Percentiles rank a stretch among this genome's conserved stretches.
Conservation (phyloP, 1,139 yeast species). For the Pichia terricola region DNA sequence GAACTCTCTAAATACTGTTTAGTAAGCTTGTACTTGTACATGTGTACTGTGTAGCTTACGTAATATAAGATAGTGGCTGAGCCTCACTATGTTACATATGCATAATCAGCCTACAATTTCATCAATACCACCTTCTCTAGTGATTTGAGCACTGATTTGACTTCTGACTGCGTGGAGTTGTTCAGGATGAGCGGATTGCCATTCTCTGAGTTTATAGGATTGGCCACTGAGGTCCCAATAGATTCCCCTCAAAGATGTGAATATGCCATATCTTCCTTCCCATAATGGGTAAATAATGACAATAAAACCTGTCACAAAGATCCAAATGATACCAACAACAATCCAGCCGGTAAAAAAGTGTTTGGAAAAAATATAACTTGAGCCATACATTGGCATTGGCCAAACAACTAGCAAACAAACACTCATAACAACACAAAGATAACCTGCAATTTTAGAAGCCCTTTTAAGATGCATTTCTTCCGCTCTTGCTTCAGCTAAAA, state of each 20-base stretch:
- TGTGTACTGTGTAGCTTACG: no score
- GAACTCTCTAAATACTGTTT: no score
- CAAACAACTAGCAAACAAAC: slow-evolving; percentile 55
- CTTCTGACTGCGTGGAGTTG: slow-evolving; percentile 57
- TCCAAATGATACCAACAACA: slow-evolving; percentile 64
- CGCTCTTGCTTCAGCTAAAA: slow-evolving; percentile 29
- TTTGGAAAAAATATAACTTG: slow-evolving; percentile 59
- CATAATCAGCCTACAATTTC: background rate
- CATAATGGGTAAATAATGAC: slow-evolving; percentile 31
- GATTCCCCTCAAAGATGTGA: slow-evolving; percentile 57
- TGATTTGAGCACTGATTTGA: slow-evolving; percentile 32
- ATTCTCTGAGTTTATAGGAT: slow-evolving; percentile 53
- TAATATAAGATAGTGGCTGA: no score
- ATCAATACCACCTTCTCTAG: slow-evolving; percentile 4
- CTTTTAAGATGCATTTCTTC: slow-evolving; percentile 39
- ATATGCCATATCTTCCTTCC: slow-evolving; percentile 42
- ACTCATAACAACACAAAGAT: slow-evolving; percentile 35
- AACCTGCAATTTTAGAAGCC: slow-evolving; percentile 44
- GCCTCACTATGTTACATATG: no score
- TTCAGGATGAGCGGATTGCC: slow-evolving; percentile 67
- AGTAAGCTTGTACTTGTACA: no score
- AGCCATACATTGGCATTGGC: slow-evolving; percentile 89
- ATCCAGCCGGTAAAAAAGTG: slow-evolving; percentile 79
- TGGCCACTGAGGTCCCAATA: slow-evolving; percentile 82
- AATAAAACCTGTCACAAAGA: slow-evolving; percentile 29